Base-by-base conservation (phyloP, 352 stramenopile genomes). In the Pythium folliculosum region DNA sequence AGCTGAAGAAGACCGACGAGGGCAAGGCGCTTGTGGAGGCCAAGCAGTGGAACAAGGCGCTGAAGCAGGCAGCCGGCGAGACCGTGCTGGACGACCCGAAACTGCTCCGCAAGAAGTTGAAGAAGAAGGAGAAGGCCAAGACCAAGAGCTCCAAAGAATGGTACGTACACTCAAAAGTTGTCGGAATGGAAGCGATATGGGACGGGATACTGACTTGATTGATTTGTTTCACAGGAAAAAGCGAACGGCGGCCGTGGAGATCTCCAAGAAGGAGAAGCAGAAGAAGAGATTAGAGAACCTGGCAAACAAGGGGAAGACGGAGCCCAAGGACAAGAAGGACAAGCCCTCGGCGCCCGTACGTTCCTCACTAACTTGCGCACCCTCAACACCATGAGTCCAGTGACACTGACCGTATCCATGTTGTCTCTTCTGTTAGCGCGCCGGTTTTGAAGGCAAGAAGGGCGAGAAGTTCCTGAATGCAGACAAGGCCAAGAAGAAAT, bases 111-210 rank as follows among this genome's bases (percentile, higher is more conserved):
- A 84, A 84, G 43, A 91, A 93, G 71, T 75, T 93, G 5, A 93
- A 93, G 72, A 91, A 91, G 75, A 93, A 93, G 75, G 82, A 91
- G 63, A 93, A 93, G 69, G 48, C 75, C 21, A 91, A 91, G 72
- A 67, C 81, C 13, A 93, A 91, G 79, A 93, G 85, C 51, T 57
- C 73, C 48, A 93, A 93, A 72, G 80, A 91, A 63, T 93, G 85
- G 76, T 76, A 67, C 38, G 73, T 67, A 17, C 3, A 43, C 37
- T 16, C 9, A 13, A 1, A 7, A 43, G 10, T 2, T 17, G 9
- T 17, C 10, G 10, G 14, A 7, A 13, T 12, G 37, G 5, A 32
- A 43, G 10, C 37, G 14, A 43, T 17, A 12, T 17, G 14, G 37
- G 37, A 12, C 9, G 9, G 37, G 37, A 17, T 16, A 43, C 37